phyloP scores from a whole-genome alignment of 495 filamentous ascomycete species.

The Aspergillus haitiensis region DNA sequence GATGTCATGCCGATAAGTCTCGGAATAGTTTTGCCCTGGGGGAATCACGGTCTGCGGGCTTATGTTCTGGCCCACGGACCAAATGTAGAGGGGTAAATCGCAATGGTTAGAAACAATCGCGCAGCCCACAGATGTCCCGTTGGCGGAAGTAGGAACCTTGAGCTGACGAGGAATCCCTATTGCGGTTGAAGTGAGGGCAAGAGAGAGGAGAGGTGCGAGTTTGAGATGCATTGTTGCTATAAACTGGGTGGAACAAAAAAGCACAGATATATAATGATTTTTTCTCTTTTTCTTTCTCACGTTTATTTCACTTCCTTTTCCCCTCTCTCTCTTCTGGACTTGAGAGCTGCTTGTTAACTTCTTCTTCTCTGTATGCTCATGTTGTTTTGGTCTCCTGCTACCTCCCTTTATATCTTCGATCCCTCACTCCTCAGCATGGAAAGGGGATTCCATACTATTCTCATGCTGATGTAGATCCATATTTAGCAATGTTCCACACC shows the following conservation, averaged over 20 bases:
- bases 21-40: conserved; percentile 33
- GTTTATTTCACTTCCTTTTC: too few species aligned
- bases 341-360: too few species aligned
- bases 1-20: conserved; percentile 46
- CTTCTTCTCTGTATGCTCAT: too few species aligned
- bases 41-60: conserved; percentile 30
- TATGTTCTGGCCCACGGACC: conserved; percentile 52
- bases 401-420: too few species aligned
- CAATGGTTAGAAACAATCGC: conserved; percentile 56
- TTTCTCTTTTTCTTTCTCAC: too few species aligned
- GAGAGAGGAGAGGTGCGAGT: conserved; percentile 18
- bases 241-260: neutral
- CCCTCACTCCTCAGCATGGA: too few species aligned
- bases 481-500: too few species aligned
- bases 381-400: too few species aligned
- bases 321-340: too few species aligned
- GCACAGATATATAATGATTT: too few species aligned
- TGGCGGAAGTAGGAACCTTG: conserved; percentile 4
- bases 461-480: too few species aligned
- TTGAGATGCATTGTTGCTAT: conserved; percentile 22
- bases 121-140: conserved; percentile 37
- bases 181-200: conserved; percentile 12
- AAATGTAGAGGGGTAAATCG: conserved; percentile 48
- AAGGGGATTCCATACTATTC: too few species aligned
- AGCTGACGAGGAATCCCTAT: neutral